Evolutionary conservation across 1,284 basidiomycete species (phyloP).

Genomic region (Inonotus obliquus): DNA sequence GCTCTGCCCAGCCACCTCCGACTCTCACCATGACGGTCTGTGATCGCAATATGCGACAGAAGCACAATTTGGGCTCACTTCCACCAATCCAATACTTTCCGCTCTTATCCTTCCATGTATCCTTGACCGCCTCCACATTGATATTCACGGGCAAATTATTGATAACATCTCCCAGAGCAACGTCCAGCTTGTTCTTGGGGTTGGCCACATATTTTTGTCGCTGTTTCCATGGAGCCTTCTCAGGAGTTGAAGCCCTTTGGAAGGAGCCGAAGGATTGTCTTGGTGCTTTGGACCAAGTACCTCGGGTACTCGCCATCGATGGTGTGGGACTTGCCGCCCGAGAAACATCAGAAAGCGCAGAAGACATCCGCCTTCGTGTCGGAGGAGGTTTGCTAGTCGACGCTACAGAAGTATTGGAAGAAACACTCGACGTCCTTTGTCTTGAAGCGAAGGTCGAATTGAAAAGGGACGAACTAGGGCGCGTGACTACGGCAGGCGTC

Average conservation of each 20-base stretch:
- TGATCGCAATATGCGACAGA: slow-evolving; percentile 87
- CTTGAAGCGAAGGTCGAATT: slow-evolving; percentile 74
- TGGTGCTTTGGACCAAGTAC: slow-evolving; percentile 67
- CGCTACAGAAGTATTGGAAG: slow-evolving; percentile 31
- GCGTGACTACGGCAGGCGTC: slow-evolving; percentile 23
- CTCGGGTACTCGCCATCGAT: slow-evolving; percentile 34
- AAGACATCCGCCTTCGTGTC: slow-evolving; percentile 45
- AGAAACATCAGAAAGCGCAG: slow-evolving; percentile 46
- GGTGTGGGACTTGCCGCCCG: slow-evolving; percentile 30
- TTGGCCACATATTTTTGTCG: slow-evolving; percentile 76
- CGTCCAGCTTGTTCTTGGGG: slow-evolving; percentile 84
- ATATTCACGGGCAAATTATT: slow-evolving; percentile 86
- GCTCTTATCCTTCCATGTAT: slow-evolving; percentile 84
- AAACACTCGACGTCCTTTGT: slow-evolving; percentile 66
- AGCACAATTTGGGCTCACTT: slow-evolving; percentile 82
- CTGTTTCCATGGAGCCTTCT: slow-evolving; percentile 33
- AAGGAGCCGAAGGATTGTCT: slow-evolving; percentile 47
- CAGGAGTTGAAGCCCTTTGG: slow-evolving; percentile 41
- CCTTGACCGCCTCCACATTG: slow-evolving; percentile 77
- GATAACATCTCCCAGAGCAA: slow-evolving; percentile 87
- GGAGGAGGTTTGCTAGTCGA: slow-evolving; percentile 29
- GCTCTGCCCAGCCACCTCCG: slow-evolving; percentile 90
- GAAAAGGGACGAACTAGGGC: slow-evolving; percentile 31
- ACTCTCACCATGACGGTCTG: slow-evolving; percentile 94
- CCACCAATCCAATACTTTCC: slow-evolving; percentile 96